A percentile compares a stretch with the other conserved stretches of the same genome.
These are phyloP conservation scores for Intubia oerlemansii DNA, from an alignment of 2,329 filamentous ascomycete species.

Conservation along the genomic window DNA sequence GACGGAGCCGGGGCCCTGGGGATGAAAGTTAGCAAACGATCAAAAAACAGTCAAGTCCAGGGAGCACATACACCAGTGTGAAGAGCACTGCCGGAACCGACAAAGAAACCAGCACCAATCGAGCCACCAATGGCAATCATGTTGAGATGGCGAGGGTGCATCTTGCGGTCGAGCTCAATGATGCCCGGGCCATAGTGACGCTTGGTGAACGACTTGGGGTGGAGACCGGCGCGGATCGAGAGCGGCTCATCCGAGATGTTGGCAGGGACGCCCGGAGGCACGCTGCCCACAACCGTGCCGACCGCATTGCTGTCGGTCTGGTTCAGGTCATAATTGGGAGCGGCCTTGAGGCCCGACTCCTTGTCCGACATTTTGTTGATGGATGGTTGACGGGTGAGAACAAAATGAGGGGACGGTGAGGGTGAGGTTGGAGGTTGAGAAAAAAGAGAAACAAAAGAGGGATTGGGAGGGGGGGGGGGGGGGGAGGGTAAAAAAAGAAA, in stretches of 20 bases:
- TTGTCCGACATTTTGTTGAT: slow-evolving; percentile 7
- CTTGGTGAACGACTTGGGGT: slow-evolving; percentile 19
- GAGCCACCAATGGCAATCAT: slow-evolving; percentile 19
- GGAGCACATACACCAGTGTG: slow-evolving; percentile 19
- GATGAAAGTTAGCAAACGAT: background rate
- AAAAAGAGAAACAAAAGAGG: too few relatives aligned
- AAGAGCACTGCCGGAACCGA: slow-evolving; percentile 31
- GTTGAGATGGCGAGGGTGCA: slow-evolving; percentile 9
- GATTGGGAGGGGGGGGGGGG: too few relatives aligned
- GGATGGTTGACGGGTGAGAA: too few relatives aligned
- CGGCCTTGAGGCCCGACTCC: slow-evolving; percentile 1
- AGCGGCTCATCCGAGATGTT: slow-evolving; percentile 11
- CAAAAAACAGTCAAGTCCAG: too few relatives aligned
- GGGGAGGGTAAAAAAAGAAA: too few relatives aligned
- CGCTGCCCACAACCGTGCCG: background rate
- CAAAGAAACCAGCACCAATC: slow-evolving; percentile 41
- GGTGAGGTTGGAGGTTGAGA: too few relatives aligned
- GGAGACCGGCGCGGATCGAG: slow-evolving; percentile 19
- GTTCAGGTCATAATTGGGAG: slow-evolving; percentile 2
- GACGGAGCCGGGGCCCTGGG: slow-evolving; percentile 19
- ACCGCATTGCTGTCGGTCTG: background rate
- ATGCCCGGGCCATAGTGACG: slow-evolving; percentile 15
- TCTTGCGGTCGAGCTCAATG: slow-evolving; percentile 17
- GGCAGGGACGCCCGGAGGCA: slow-evolving; percentile 2
- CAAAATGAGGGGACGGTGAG: too few relatives aligned